Base-by-base conservation (phyloP, 495 filamentous ascomycete genomes). In the Niebla homalea region DNA sequence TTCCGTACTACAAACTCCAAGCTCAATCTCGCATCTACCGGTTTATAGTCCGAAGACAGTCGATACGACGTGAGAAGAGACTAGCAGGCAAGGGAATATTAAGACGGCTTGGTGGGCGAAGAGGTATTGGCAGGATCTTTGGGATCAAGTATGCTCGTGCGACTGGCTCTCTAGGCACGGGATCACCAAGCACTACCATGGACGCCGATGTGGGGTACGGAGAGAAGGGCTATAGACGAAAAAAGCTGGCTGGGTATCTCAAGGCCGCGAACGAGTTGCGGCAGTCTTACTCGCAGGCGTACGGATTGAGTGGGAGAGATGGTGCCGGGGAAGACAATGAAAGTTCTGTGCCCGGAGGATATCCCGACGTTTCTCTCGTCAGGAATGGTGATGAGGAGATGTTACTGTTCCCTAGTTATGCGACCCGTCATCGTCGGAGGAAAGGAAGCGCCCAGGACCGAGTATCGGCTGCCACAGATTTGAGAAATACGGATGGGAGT, bases 381-480 rank as follows among this genome's bases (percentile, higher is more conserved):
- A 73, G 79, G 7, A 83, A 77, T 36, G 89, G 85, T 19, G 78
- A 85, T 54, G 90, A 95, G 66, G 86, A 96, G 69, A 85, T 99
- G 79, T 75, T 97, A 11, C 58, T 97, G 14, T 99, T 96, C 60
- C 92, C 92, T 7, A 90, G 86, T 58, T 93, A 97, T 67, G 84
- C 85, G 39, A 71, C 85, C 62, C 74, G 72, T 58, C 75, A 93
- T 64, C 44, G 56, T 16, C 57, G 60, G 37, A 55, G 63, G 48
- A 65, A 59, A 25, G 57, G 56, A 49, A 63, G 49, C 63, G 69
- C 38, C 56, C 63, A 70, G 65, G 67, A 65, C 19, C 43, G 54
- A 12, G 52, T 62, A 16, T 58, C 59, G 8, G 49, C 55, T 22
- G 57, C 59, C 19, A 62, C 62, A 49, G 62, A 66, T 45, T 51